These are phyloP conservation scores for Stephanodiscus triporus DNA, from an alignment of 108 stramenopile species.

Conservation along the genomic window DNA sequence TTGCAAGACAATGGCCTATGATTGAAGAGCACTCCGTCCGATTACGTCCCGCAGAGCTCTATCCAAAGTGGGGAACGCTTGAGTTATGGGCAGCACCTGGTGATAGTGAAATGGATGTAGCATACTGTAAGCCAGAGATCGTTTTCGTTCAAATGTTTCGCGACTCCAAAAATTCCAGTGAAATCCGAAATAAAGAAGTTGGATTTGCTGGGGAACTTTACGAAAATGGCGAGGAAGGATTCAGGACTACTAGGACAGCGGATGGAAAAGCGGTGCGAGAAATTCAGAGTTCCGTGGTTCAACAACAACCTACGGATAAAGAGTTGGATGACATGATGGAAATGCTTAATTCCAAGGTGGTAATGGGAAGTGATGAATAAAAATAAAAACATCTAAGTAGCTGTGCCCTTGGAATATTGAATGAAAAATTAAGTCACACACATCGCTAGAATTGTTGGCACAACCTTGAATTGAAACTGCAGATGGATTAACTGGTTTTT, in stretches of 20 bases:
- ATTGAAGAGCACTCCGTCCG: conserved; percentile 80
- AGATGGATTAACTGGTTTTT: background rate
- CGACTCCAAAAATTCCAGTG: conserved; percentile 28
- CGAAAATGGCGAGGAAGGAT: conserved; percentile 70
- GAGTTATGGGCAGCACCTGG: conserved; percentile 83
- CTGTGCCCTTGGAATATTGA: too few species aligned
- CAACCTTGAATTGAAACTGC: background rate
- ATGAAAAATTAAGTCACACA: too few species aligned
- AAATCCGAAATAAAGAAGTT: conserved; percentile 58
- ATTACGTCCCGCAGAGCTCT: conserved; percentile 74
- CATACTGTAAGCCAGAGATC: conserved; percentile 72
- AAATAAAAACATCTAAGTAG: too few species aligned
- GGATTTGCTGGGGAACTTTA: conserved; percentile 88
- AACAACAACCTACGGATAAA: conserved; percentile 56
- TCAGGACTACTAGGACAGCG: conserved; percentile 69
- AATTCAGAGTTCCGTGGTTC: conserved; percentile 38
- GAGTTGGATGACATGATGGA: conserved; percentile 67
- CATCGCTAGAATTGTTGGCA: background rate
- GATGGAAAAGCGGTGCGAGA: conserved; percentile 78
- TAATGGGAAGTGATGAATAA: conserved; percentile 25
- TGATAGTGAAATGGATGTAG: conserved; percentile 86
- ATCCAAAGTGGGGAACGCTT: conserved; percentile 57
- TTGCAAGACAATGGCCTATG: conserved; percentile 75
- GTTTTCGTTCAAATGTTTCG: conserved; percentile 56
- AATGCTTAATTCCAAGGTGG: conserved; percentile 47